Base-by-base conservation (phyloP, 2,329 filamentous ascomycete genomes). In the Penicillium capsulatum region DNA sequence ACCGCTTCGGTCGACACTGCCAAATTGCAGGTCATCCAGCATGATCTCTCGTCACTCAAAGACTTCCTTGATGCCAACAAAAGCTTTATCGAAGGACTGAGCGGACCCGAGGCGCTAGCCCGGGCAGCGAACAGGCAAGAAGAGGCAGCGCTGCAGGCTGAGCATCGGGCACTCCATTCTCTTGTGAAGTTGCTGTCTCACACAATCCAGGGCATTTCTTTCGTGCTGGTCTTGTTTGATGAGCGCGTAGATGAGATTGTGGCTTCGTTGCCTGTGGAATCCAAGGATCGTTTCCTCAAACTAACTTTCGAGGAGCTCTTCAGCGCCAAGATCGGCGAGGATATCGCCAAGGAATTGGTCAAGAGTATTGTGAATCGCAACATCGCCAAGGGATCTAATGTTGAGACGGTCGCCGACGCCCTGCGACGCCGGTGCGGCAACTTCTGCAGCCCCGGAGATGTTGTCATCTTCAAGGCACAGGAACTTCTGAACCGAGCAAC, bases 321-420 rank as follows among this genome's bases (percentile, higher is more conserved):
- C 63, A 86, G 87, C 3, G 81, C 84, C 29, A 67, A 76, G 4
- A 75, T 81, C 13, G 92, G 92, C 20, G 88, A 88, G 54, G 88
- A 95, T 8, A 77, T 97, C 16, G 94, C 91, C 2, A 96, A 95
- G 65, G 79, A 95, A 39, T 74, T 98, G 1, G 92, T 98, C 40
- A 98, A 97, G 64, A 89, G 91, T 1, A 97, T 98, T 57, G 92
- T 98, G 38, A 97, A 97, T 64, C 83, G 90, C 57, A 98, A 95
- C 63, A 98, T 98, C 54, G 86, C 91, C 42, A 95, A 88, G 57
- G 92, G 94, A 7, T 91, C 90, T 3, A 98, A 97, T 48, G 91
- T 98, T 14, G 94, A 98, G 67, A 96, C 90, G 0, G 89, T 98
- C 16, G 91, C 92, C 0, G 92, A 98, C 65, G 88, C 90, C n/a